These are phyloP conservation scores for Zasmidium cellare DNA, from an alignment of 2,329 filamentous ascomycete genomes.

Conservation along the genomic window DNA sequence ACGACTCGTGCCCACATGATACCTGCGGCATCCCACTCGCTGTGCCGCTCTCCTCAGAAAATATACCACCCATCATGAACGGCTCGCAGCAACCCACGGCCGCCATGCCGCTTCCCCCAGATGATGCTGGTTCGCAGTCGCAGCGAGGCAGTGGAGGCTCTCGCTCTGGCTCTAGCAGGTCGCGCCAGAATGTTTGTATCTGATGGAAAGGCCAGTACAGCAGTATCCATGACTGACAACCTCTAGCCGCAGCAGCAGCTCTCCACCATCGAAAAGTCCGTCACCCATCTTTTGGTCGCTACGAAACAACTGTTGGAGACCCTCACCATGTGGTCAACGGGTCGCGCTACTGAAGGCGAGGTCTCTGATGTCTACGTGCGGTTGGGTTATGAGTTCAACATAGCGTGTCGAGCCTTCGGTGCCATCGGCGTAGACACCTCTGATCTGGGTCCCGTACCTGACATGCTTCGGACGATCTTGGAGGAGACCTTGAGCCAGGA, in stretches of 20 bases:
- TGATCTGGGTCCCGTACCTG: slow-evolving; percentile 92
- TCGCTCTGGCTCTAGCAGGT: slow-evolving; percentile 24
- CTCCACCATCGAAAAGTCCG: slow-evolving; percentile 98
- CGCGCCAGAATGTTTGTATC: slow-evolving; percentile 29
- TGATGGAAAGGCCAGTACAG: background rate
- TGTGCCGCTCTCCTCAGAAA: background rate
- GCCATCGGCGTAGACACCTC: slow-evolving; percentile 95
- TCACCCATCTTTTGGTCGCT: slow-evolving; percentile 93
- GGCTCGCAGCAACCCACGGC: slow-evolving; percentile 15
- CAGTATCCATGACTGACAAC: slow-evolving; percentile 12
- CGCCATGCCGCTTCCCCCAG: slow-evolving; percentile 18
- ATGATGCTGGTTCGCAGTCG: slow-evolving; percentile 19
- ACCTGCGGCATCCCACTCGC: background rate
- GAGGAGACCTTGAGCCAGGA: slow-evolving; percentile 97
- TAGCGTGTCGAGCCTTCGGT: slow-evolving; percentile 94
- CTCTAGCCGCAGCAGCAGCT: slow-evolving; percentile 70
- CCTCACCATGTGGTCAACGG: slow-evolving; percentile 94
- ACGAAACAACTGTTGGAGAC: slow-evolving; percentile 98
- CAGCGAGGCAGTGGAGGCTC: slow-evolving; percentile 29
- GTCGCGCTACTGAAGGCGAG: slow-evolving; percentile 86
- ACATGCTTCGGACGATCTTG: slow-evolving; percentile 83
- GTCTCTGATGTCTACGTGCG: slow-evolving; percentile 98
- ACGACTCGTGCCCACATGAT: background rate
- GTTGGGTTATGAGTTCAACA: slow-evolving; percentile 98
- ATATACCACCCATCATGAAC: slow-evolving; percentile 15